These are phyloP conservation scores for Penicillium arizonense DNA, from an alignment of 495 filamentous ascomycete species.

Conservation along the genomic window DNA sequence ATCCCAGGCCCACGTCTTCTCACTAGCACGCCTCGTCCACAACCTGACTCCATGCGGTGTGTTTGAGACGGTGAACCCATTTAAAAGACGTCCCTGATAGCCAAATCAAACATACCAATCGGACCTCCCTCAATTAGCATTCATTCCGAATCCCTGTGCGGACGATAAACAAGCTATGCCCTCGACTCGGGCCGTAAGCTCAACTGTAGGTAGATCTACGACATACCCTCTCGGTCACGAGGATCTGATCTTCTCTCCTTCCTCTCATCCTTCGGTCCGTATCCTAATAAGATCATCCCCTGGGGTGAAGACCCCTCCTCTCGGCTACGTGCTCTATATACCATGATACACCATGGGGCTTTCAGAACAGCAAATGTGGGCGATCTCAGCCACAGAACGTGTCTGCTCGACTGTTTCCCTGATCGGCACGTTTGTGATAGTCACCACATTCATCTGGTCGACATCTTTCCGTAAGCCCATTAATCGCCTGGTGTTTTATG, in stretches of 20 bases:
- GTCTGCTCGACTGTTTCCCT: constrained; percentile 69
- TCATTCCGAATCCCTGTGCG: too few relatives aligned
- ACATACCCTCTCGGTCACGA: too few relatives aligned
- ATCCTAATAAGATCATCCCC: not conserved
- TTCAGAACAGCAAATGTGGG: constrained; percentile 25
- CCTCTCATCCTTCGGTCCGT: not conserved
- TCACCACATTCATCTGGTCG: constrained; percentile 62
- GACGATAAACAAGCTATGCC: too few relatives aligned
- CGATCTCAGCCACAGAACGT: constrained; percentile 63
- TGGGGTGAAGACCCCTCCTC: not conserved
- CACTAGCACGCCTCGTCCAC: not conserved
- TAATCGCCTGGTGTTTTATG: constrained; percentile 83
- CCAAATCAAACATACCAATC: not conserved
- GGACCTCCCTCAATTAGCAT: not conserved
- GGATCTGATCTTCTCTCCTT: too few relatives aligned
- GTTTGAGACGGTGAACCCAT: not conserved
- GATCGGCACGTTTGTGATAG: constrained; percentile 68
- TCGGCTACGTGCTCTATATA: not conserved
- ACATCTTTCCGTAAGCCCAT: constrained; percentile 68
- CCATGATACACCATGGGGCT: constrained; percentile 22
- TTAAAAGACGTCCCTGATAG: constrained; percentile 2
- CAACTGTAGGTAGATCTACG: too few relatives aligned
- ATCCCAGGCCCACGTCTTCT: too few relatives aligned
- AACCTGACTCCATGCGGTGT: not conserved
- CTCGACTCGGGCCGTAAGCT: too few relatives aligned